phyloP scores from a whole-genome alignment of 176 grass and related monocot species.

The Lolium rigidum region DNA sequence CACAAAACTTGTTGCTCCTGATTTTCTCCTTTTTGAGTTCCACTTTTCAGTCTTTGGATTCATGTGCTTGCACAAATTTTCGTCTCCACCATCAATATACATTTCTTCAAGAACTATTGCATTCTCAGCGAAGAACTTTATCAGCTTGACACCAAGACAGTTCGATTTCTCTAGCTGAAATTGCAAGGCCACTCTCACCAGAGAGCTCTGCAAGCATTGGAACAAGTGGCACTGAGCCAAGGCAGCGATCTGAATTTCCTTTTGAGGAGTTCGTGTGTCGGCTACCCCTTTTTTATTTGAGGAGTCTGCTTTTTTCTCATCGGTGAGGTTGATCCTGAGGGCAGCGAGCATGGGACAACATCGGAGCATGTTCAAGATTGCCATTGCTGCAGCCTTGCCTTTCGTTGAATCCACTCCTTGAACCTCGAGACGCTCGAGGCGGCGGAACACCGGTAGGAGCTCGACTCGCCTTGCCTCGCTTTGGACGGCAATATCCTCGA shows the following conservation, averaged over 20 bases:
- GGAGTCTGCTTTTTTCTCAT: too few relatives aligned
- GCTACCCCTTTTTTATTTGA: too few relatives aligned
- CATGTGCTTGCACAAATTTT: neutral
- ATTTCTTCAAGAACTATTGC: constrained; percentile 2
- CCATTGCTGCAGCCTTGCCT: neutral
- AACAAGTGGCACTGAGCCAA: neutral
- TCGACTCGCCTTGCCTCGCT: neutral
- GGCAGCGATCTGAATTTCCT: neutral
- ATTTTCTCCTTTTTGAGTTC: neutral
- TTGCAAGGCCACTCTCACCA: neutral
- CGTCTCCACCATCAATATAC: neutral
- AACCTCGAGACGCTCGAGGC: neutral
- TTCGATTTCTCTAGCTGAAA: neutral
- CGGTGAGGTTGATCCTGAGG: neutral
- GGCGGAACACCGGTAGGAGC: neutral
- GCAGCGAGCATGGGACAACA: neutral
- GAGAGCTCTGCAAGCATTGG: neutral
- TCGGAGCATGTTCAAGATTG: neutral
- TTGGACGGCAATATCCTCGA: neutral
- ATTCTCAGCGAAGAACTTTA: constrained; percentile 9
- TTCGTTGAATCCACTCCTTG: neutral
- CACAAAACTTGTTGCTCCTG: neutral
- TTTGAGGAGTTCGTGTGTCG: neutral
- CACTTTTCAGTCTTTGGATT: neutral
- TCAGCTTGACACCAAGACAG: neutral